Percentiles rank a stretch among this genome's conserved stretches.
Evolutionary conservation across 1,284 basidiomycete species (phyloP).

Genomic region (Cystobasidiaceae sp.): DNA sequence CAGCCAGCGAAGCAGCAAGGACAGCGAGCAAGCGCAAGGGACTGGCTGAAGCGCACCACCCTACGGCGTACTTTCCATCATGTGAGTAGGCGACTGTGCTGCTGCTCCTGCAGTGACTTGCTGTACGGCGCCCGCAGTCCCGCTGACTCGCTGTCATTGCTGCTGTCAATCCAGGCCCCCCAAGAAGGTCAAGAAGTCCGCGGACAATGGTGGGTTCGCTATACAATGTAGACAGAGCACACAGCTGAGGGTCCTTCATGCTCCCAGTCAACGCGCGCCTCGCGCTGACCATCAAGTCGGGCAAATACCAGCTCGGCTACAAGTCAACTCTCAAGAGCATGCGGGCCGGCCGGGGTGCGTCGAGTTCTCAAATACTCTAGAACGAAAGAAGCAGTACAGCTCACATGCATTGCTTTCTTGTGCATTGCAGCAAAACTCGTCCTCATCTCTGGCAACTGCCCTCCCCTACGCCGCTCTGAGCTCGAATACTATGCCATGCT

Average conservation of each 20-base stretch:
- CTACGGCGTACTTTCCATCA: background rate
- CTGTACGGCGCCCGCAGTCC: too few species aligned
- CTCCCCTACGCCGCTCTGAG: conserved; percentile 97
- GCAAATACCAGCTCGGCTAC: conserved; percentile 86
- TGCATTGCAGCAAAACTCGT: conserved; percentile 99
- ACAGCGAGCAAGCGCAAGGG: background rate
- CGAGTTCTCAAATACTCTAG: conserved; percentile 46
- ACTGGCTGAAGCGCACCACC: background rate
- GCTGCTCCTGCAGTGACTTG: too few species aligned
- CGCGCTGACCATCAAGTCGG: conserved; percentile 95
- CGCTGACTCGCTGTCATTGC: background rate
- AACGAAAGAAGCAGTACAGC: background rate
- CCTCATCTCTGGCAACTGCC: conserved; percentile 98
- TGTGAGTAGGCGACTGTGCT: too few species aligned
- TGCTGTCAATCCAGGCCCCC: conserved; percentile 22
- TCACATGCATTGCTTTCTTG: conserved; percentile 49
- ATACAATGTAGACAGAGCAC: background rate
- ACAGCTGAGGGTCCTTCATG: too few species aligned
- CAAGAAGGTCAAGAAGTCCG: conserved; percentile 29
- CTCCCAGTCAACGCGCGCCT: conserved; percentile 71
- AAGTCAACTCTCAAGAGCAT: conserved; percentile 98
- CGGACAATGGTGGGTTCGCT: conserved; percentile 19
- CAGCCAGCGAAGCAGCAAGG: too few species aligned
- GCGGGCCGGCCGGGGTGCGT: conserved; percentile 89
- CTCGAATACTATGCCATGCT: conserved; percentile 99